A percentile compares a stretch with the other conserved stretches of the same genome.
Evolutionary conservation across 257 asterid species (phyloP).

Genomic region (Penstemon newberryi): DNA sequence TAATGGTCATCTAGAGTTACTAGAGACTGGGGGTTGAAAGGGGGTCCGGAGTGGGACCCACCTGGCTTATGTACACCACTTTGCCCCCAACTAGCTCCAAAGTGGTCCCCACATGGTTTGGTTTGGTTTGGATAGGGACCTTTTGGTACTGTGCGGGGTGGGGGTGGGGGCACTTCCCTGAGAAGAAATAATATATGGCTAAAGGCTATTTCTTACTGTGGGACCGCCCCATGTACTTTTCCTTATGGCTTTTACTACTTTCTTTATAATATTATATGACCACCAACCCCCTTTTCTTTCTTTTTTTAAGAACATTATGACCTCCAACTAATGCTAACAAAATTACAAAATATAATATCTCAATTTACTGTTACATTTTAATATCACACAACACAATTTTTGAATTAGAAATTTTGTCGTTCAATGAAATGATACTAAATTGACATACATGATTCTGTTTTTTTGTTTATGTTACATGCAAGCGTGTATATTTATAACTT

Average conservation of each 20-base stretch:
- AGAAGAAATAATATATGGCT: constrained; percentile 7
- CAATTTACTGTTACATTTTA: too few relatives aligned
- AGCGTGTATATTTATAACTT: too few relatives aligned
- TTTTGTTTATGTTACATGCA: too few relatives aligned
- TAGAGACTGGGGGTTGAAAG: neutral
- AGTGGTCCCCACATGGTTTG: constrained; percentile 41
- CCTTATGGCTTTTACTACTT: neutral
- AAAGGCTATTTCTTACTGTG: constrained; percentile 3
- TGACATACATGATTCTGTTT: too few relatives aligned
- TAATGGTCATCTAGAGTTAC: constrained; percentile 26
- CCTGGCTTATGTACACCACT: constrained; percentile 13
- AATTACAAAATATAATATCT: too few relatives aligned
- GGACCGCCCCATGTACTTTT: neutral
- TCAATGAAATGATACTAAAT: too few relatives aligned
- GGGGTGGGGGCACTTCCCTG: constrained; percentile 5
- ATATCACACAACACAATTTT: too few relatives aligned
- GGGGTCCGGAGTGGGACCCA: constrained; percentile 33
- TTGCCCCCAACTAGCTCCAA: constrained; percentile 10
- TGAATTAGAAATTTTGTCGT: too few relatives aligned
- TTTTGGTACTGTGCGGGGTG: constrained; percentile 17
- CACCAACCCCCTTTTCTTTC: neutral
- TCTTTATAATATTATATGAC: neutral
- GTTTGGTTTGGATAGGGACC: constrained; percentile 41
- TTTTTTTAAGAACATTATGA: too few relatives aligned
- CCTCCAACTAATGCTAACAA: too few relatives aligned